Conservation (phyloP, 805 yeast genomes). For the Cyberlindnera misumaiensis region DNA sequence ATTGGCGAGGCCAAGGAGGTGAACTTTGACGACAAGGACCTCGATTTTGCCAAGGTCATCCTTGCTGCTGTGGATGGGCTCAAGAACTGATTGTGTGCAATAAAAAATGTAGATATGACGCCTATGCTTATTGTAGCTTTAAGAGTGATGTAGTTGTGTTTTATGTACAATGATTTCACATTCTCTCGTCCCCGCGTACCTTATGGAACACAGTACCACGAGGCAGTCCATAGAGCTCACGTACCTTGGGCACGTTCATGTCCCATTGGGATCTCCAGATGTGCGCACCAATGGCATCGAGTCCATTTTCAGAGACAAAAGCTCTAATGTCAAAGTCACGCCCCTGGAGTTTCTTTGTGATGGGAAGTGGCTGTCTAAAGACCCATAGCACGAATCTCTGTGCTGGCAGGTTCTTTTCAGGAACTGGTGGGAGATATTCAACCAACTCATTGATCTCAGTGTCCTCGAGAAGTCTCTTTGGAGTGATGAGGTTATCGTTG, state of each 20-base stretch:
- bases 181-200: slow-evolving; percentile 18
- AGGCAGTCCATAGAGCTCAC: slow-evolving; percentile 68
- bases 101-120: too few species aligned
- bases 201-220: slow-evolving; percentile 65
- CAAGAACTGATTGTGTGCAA: slow-evolving; percentile 15
- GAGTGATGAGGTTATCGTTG: slow-evolving; percentile 46
- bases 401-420: slow-evolving; percentile 79
- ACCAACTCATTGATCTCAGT: slow-evolving; percentile 38
- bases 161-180: slow-evolving; percentile 5
- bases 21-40: slow-evolving; percentile 83
- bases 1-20: slow-evolving; percentile 35
- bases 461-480: slow-evolving; percentile 27
- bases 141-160: neutral
- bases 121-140: too few species aligned
- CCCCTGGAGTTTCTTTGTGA: slow-evolving; percentile 18
- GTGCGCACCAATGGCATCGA: slow-evolving; percentile 86
- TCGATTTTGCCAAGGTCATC: slow-evolving; percentile 72
- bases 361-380: slow-evolving; percentile 53
- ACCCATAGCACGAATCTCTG: slow-evolving; percentile 91
- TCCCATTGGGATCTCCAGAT: slow-evolving; percentile 87
- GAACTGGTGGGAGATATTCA: slow-evolving; percentile 73
- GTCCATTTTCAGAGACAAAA: slow-evolving; percentile 47
- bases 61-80: slow-evolving; percentile 56
- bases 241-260: slow-evolving; percentile 57
- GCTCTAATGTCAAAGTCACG: slow-evolving; percentile 65